These are phyloP conservation scores for Sporothrix protearum DNA, from an alignment of 2,329 filamentous ascomycete species.

Conservation along the genomic window DNA sequence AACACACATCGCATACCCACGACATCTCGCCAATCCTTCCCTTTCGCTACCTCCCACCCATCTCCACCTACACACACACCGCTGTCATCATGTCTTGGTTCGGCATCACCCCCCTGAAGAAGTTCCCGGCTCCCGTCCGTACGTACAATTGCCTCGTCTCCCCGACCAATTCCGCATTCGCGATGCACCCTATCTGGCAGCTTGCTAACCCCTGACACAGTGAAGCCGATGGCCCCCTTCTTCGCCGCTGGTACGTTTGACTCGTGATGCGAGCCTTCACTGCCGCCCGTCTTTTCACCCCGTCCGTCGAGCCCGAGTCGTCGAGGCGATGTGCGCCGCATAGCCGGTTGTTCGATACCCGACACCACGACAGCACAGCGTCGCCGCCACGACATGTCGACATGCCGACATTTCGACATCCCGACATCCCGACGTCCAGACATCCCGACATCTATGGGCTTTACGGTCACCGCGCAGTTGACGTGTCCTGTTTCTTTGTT, in stretches of 20 bases:
- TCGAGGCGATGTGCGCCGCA: not conserved
- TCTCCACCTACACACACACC: slow-evolving; percentile 26
- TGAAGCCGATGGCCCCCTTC: slow-evolving; percentile 88
- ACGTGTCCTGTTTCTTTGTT: not conserved
- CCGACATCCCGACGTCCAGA: not conserved
- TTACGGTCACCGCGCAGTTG: not conserved
- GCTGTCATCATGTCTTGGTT: slow-evolving; percentile 68
- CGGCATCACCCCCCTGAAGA: slow-evolving; percentile 64
- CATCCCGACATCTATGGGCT: not conserved
- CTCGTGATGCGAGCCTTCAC: not conserved
- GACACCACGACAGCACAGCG: no score
- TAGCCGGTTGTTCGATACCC: not conserved
- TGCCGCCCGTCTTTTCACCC: not conserved
- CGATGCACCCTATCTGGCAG: not conserved
- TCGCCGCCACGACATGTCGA: not conserved
- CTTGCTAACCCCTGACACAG: slow-evolving; percentile 45
- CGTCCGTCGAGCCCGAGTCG: not conserved
- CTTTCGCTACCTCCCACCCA: slow-evolving; percentile 1
- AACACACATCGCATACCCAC: not conserved
- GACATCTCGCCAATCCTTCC: slow-evolving; percentile 33
- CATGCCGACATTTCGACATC: not conserved
- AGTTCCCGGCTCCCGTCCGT: slow-evolving; percentile 77
- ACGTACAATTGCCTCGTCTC: slow-evolving; percentile 48
- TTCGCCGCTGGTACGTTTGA: slow-evolving; percentile 80
- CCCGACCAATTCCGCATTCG: not conserved